phyloP scores from a whole-genome alignment of 164 flowering plant species.

The Paratinospora sagittata region DNA sequence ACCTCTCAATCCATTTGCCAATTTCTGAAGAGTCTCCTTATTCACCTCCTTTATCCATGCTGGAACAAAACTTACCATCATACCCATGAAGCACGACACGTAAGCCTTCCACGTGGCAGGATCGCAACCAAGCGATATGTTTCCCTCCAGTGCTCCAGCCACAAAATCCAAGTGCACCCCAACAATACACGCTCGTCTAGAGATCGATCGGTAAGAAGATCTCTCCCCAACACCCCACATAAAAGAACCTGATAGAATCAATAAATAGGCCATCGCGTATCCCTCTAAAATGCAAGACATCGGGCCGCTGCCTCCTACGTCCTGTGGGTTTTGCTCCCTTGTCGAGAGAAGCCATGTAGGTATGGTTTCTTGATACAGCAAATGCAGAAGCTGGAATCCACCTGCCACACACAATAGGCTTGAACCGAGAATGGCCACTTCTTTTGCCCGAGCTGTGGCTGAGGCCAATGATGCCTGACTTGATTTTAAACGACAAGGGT shows the following conservation, averaged over 20 bases:
- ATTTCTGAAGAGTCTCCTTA: constrained; percentile 42
- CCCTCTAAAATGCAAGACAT: constrained; percentile 55
- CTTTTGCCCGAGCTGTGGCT: constrained; percentile 50
- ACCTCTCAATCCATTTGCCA: constrained; percentile 64
- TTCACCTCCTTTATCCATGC: constrained; percentile 63
- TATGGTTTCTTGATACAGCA: constrained; percentile 53
- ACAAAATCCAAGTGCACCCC: constrained; percentile 65
- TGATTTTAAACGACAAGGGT: constrained; percentile 35
- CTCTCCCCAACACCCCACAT: constrained; percentile 50
- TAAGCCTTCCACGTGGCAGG: constrained; percentile 77
- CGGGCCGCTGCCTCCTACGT: constrained; percentile 19
- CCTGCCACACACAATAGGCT: constrained; percentile 65
- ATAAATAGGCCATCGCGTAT: constrained; percentile 64
- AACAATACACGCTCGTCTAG: constrained; percentile 35
- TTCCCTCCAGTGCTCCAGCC: constrained; percentile 68
- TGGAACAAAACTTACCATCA: constrained; percentile 58
- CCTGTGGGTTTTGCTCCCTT: constrained; percentile 23
- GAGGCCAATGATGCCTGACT: constrained; percentile 52
- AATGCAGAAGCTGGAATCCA: constrained; percentile 51
- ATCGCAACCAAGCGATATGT: constrained; percentile 65
- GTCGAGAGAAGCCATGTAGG: constrained; percentile 79
- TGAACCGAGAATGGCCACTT: constrained; percentile 71
- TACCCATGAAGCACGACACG: constrained; percentile 58
- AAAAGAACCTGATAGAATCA: constrained; percentile 50
- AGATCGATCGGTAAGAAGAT: constrained; percentile 20